A percentile compares a stretch with the other conserved stretches of the same genome.
phyloP scores from a whole-genome alignment of 306 rosid species.

The Citrullus amarus region DNA sequence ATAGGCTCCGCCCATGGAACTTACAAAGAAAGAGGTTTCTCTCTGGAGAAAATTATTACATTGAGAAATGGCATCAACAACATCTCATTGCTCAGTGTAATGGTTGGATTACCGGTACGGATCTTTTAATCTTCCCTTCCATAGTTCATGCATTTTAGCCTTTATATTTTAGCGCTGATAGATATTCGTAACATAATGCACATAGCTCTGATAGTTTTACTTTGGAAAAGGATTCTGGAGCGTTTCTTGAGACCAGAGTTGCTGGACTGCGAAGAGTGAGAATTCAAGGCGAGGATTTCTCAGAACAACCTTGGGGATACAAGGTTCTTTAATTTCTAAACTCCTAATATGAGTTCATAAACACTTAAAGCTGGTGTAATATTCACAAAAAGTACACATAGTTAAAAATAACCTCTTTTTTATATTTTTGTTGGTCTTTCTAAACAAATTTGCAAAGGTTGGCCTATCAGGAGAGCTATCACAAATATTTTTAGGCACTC shows the following conservation, averaged over 20 bases:
- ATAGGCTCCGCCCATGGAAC: conserved; percentile 71
- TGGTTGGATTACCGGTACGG: conserved; percentile 70
- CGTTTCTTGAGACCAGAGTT: conserved; percentile 49
- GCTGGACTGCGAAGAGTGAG: conserved; percentile 40
- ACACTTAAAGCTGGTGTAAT: neutral
- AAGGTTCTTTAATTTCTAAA: conserved; percentile 34
- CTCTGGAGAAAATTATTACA: conserved; percentile 24
- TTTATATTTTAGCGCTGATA: neutral
- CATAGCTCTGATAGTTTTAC: neutral
- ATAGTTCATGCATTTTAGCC: neutral
- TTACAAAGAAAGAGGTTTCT: conserved; percentile 18
- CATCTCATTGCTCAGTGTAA: conserved; percentile 71
- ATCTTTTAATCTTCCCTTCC: neutral
- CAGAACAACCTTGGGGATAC: conserved; percentile 47
- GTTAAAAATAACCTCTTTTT: neutral
- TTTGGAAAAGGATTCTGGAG: conserved; percentile 64
- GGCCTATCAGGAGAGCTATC: conserved; percentile 63
- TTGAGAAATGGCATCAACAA: conserved; percentile 43
- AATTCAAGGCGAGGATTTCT: conserved; percentile 38
- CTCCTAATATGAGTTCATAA: neutral
- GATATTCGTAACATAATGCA: too few species aligned
- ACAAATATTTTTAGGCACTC: conserved; percentile 34
- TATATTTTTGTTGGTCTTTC: neutral
- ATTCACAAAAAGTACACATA: too few species aligned
- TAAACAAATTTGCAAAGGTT: conserved; percentile 28